A percentile compares a stretch with the other conserved stretches of the same genome.
Evolutionary conservation across 2,329 filamentous ascomycete genomes (phyloP).

Genomic region (Cladosporium sp.): DNA sequence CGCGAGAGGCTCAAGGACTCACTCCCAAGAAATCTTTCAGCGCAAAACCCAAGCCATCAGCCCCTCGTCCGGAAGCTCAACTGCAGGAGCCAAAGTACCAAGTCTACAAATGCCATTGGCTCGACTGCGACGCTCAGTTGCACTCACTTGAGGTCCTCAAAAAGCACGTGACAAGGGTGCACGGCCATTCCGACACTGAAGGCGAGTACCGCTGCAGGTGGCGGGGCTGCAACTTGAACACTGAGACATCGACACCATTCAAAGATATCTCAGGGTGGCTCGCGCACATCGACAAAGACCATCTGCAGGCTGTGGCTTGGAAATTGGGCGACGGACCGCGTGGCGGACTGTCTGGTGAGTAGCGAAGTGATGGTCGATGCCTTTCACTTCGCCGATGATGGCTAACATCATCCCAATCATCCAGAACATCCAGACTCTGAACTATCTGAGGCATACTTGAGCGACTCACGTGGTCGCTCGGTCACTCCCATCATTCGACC

Average conservation of each 20-base stretch:
- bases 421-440: slow-evolving; percentile 19
- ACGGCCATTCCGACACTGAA: slow-evolving; percentile 43
- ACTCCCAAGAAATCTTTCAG: slow-evolving; percentile 27
- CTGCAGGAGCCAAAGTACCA: slow-evolving; percentile 39
- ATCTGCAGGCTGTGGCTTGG: slow-evolving; percentile 59
- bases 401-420: slow-evolving; percentile 7
- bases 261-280: slow-evolving; percentile 47
- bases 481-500: slow-evolving; percentile 47
- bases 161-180: slow-evolving; percentile 61
- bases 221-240: slow-evolving; percentile 42
- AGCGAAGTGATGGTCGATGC: slow-evolving; percentile 18
- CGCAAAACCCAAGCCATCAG: slow-evolving; percentile 21
- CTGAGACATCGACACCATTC: slow-evolving; percentile 39
- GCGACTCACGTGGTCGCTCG: slow-evolving; percentile 48
- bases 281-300: slow-evolving; percentile 54
- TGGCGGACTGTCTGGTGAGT: slow-evolving; percentile 59
- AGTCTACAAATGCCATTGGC: slow-evolving; percentile 62
- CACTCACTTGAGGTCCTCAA: slow-evolving; percentile 64
- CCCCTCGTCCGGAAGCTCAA: background rate
- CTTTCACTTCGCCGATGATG: slow-evolving; percentile 2
- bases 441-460: slow-evolving; percentile 50
- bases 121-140: slow-evolving; percentile 57
- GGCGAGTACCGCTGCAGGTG: slow-evolving; percentile 50
- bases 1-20: slow-evolving; percentile 38
- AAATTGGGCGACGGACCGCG: slow-evolving; percentile 62